These are phyloP conservation scores for Tylopilus sp. DNA, from an alignment of 768 basidiomycete genomes.

Conservation along the genomic window DNA sequence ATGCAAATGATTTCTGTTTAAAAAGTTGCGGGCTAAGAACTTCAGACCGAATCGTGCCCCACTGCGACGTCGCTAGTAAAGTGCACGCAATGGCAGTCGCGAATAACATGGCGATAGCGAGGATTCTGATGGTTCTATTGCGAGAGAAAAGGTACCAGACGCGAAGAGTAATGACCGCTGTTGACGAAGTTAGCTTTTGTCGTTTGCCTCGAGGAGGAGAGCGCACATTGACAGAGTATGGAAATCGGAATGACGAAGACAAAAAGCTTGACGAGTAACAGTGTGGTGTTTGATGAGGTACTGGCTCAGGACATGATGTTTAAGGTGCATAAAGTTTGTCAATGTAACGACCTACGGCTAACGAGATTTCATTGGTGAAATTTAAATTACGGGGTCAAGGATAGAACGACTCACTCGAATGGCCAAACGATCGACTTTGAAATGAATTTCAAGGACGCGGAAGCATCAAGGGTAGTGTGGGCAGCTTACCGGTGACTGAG, in stretches of 20 bases:
- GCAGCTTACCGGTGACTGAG: background rate
- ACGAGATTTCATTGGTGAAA: background rate
- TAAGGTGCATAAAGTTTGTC: background rate
- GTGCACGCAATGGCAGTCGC: background rate
- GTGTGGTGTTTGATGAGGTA: background rate
- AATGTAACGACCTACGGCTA: constrained; percentile 1
- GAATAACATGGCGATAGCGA: constrained; percentile 3
- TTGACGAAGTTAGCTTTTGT: background rate
- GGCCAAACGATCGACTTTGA: background rate
- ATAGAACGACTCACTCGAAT: background rate
- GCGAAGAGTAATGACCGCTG: constrained; percentile 14
- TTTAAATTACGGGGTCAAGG: background rate
- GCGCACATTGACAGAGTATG: constrained; percentile 9
- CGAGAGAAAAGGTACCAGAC: constrained; percentile 15
- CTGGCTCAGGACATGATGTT: background rate
- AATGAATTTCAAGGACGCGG: background rate
- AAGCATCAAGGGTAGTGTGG: background rate
- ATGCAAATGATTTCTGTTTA: background rate
- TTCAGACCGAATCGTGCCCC: background rate
- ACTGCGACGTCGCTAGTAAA: background rate
- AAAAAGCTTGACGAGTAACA: background rate
- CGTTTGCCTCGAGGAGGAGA: background rate
- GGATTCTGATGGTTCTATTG: background rate
- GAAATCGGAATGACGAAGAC: constrained; percentile 3
- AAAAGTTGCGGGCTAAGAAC: background rate